Evolutionary conservation across 1,139 yeast genomes (phyloP), one percentile per base, ranked within the genome.

Genomic region (Williopsis jadinii): DNA sequence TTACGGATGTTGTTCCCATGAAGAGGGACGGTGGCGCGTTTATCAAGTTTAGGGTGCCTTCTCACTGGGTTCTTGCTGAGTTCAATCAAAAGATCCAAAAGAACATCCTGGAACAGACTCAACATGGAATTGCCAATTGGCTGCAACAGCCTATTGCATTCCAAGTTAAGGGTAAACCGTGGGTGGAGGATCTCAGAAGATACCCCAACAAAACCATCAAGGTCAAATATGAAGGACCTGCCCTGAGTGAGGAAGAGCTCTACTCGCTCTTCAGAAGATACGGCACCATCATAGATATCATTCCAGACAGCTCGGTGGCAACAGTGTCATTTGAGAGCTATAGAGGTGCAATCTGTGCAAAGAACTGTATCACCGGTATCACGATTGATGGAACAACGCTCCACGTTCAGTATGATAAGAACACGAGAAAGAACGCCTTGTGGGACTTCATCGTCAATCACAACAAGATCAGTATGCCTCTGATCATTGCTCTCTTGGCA

Each of bases 21-120:
- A 72, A 64, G 46, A 66, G 95, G 49, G 98, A 92, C 56, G 95
- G 97, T 40, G 97, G 97, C 35, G 96, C 88, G 1, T 90, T 92
- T 68, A 92, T 85, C 30, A 83, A 83, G 50, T 84, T 82, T 54
- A 64, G 66, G 36, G 75, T 81, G 8, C 90, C 94, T 0, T 64
- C 63, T 3, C 68, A 63, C 3, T 61, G 65, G 37, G 63, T 74
- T 3, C 61, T 72, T 5, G 71, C 75, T 36, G 76, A 75, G 19
- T 68, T 81, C 41, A 74, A 77, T 41, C 57, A 68, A 6, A 60
- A 63, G 42, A 67, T 84, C 29, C 75, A 73, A 43, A 56, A 63
- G 39, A 80, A 80, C 47, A 70, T 81, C 3, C 55, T 60, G 11
- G 42, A 48, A 11, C 62, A 66, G 30, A 47, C 56, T 53, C 53